Conservation (phyloP, 176 grass and related monocot species). For the Phyllostachys edulis region DNA sequence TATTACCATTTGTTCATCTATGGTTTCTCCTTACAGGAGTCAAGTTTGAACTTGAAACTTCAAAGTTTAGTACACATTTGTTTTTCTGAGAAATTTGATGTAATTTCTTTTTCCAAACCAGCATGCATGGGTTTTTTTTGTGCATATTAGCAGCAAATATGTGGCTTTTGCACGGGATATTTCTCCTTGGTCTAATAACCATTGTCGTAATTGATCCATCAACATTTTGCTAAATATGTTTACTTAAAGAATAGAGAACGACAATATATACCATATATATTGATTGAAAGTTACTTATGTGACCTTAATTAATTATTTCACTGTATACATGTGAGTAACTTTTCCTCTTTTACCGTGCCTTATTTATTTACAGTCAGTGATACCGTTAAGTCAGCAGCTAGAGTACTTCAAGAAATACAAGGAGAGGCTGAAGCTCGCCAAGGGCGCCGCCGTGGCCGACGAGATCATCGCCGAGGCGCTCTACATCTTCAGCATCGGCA, state of each 20-base stretch:
- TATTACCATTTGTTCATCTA: neutral
- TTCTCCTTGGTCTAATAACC: neutral
- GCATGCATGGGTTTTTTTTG: no score
- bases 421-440: conserved; percentile 17
- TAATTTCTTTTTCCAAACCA: neutral
- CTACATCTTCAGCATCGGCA: conserved; percentile 60
- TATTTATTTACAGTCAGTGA: conserved; percentile 42
- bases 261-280: neutral
- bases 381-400: conserved; percentile 50
- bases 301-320: neutral
- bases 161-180: neutral
- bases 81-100: neutral
- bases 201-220: neutral
- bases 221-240: neutral
- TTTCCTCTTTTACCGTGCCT: neutral
- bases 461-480: conserved; percentile 48
- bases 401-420: conserved; percentile 65
- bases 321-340: neutral
- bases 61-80: neutral
- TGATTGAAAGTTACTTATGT: neutral
- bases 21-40: neutral
- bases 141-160: no score
- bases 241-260: neutral
- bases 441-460: conserved; percentile 21
- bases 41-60: neutral